These are phyloP conservation scores for Dendrobium huoshanense DNA, from an alignment of 106 monocot genomes.

Conservation along the genomic window DNA sequence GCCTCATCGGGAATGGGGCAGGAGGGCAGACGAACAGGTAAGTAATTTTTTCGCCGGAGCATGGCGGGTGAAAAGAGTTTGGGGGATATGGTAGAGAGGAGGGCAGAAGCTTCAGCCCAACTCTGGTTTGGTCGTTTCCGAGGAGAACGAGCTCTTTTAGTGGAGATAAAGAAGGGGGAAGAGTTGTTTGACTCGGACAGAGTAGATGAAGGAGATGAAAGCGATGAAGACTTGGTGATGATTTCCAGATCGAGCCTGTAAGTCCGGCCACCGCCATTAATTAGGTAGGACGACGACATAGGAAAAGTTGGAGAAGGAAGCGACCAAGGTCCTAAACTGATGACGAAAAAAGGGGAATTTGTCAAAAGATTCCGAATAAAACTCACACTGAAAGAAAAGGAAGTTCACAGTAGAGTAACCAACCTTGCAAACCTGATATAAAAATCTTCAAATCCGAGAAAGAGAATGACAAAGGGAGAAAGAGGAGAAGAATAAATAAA, in stretches of 20 bases:
- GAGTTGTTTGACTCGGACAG: slow-evolving; percentile 47
- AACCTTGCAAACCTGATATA: neutral
- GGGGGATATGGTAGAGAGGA: slow-evolving; percentile 77
- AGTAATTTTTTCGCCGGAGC: slow-evolving; percentile 26
- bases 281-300: slow-evolving; percentile 11
- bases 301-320: neutral
- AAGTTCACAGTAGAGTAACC: neutral
- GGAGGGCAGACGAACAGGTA: slow-evolving; percentile 39
- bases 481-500: neutral
- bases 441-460: neutral
- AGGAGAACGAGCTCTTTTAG: slow-evolving; percentile 64
- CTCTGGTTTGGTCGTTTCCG: slow-evolving; percentile 84
- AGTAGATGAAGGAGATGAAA: slow-evolving; percentile 23
- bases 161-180: slow-evolving; percentile 49
- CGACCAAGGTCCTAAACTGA: neutral
- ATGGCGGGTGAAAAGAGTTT: slow-evolving; percentile 51
- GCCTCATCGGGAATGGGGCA: slow-evolving; percentile 33
- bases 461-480: neutral
- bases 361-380: neutral
- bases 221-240: slow-evolving; percentile 34
- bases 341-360: neutral
- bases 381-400: neutral
- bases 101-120: slow-evolving; percentile 75
- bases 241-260: slow-evolving; percentile 76
- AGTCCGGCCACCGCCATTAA: slow-evolving; percentile 36